Conservation (phyloP, 2,329 filamentous ascomycete genomes). For the Pyrenochaeta sp. region DNA sequence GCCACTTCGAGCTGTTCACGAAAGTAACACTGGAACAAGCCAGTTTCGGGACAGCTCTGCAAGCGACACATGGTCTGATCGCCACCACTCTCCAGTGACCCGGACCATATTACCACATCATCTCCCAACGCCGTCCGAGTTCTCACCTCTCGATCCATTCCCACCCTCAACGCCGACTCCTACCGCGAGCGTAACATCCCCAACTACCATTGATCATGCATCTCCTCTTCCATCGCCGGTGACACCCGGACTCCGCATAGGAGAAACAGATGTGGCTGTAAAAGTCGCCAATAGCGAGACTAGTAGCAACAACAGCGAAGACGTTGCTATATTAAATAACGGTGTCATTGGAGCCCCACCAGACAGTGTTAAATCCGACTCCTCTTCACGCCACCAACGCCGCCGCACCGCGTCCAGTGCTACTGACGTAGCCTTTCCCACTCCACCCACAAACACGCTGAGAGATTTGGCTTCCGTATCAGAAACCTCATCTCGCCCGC, state of each 20-base stretch:
- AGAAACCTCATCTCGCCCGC: conserved; percentile 31
- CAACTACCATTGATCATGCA: conserved; percentile 39
- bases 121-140: conserved; percentile 34
- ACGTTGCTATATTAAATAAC: conserved; percentile 30
- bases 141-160: conserved; percentile 44
- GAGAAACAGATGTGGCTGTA: conserved; percentile 39
- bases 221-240: conserved; percentile 47
- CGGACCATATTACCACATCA: conserved; percentile 27
- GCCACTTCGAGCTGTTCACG: conserved; percentile 21
- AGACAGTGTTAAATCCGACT: conserved; percentile 32
- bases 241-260: conserved; percentile 42
- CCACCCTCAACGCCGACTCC: conserved; percentile 37
- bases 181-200: conserved; percentile 36
- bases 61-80: conserved; percentile 32
- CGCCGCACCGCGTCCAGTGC: conserved; percentile 48
- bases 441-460: conserved; percentile 18
- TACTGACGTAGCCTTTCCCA: conserved; percentile 35
- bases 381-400: conserved; percentile 29
- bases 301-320: conserved; percentile 42
- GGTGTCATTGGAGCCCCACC: conserved; percentile 34
- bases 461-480: conserved; percentile 31
- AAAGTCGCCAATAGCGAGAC: conserved; percentile 49
- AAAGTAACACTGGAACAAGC: conserved; percentile 23
- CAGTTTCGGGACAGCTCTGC: conserved; percentile 41
- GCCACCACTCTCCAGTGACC: conserved; percentile 19